phyloP scores from a whole-genome alignment of 2,329 filamentous ascomycete species.

The Colletotrichum acutatum region DNA sequence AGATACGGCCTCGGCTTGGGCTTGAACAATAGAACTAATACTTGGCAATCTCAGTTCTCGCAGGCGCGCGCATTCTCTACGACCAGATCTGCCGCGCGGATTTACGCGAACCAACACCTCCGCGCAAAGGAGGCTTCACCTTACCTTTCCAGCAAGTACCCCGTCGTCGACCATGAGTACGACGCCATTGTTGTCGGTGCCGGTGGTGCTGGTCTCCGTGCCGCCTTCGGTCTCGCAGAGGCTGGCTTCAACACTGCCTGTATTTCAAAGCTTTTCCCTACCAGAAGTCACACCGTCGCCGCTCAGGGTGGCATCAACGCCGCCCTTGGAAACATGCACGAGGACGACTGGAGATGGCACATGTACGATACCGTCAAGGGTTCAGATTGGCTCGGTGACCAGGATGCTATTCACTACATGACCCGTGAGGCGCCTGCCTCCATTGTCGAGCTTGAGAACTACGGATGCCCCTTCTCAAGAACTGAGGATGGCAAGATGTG shows the following conservation, averaged over 20 bases:
- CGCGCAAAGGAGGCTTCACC: conserved; percentile 93
- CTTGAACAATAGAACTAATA: conserved; percentile 2
- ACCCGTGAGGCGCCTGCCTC: conserved; percentile 91
- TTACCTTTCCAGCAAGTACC: conserved; percentile 89
- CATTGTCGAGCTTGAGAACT: conserved; percentile 96
- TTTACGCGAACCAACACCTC: conserved; percentile 86
- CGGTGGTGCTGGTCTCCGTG: conserved; percentile 83
- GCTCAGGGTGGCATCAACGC: conserved; percentile 89
- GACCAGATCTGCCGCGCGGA: conserved; percentile 82
- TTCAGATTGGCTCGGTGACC: conserved; percentile 96
- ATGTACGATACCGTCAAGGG: conserved; percentile 99
- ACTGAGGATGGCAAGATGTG: conserved; percentile 96
- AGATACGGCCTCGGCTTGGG: neutral
- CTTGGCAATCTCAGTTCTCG: conserved; percentile 63
- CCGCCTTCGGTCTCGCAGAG: conserved; percentile 87
- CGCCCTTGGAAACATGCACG: conserved; percentile 93
- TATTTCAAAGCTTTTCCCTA: conserved; percentile 89
- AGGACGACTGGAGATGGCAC: conserved; percentile 99
- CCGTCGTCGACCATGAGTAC: conserved; percentile 98
- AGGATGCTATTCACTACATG: conserved; percentile 99
- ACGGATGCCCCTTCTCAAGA: conserved; percentile 95
- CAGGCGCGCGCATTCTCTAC: conserved; percentile 86
- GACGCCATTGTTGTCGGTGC: conserved; percentile 95
- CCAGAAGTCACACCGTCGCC: conserved; percentile 85
- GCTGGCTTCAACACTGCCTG: conserved; percentile 91